Evolutionary conservation across 2,329 filamentous ascomycete genomes (phyloP), one percentile per base, ranked within the genome.

Genomic region (Anthostomella pinea): DNA sequence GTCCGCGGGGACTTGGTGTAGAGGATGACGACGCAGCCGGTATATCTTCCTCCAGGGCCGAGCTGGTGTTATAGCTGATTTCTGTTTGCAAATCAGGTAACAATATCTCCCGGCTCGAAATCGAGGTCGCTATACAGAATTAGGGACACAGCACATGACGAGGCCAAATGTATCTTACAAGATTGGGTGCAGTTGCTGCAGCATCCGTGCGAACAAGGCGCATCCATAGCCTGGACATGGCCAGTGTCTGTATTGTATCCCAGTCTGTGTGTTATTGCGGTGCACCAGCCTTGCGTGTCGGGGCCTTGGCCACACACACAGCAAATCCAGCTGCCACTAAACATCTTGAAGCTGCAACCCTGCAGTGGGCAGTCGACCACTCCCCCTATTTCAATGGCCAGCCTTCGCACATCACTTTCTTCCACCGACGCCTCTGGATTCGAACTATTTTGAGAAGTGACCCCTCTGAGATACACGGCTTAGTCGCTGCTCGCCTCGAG

Each of bases 251-350:
- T 50, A 25, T 57, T 57, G 43, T 45, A 52, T 17, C 51, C 45
- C 41, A 51, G 34, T 32, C 38, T 40, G 11, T 38, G 42, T 30
- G 54, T 56, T 9, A 60, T 55, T 44, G 65, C 66, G 8, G 61
- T 65, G 52, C 75, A 79, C 73, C 73, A 78, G 6, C 73, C 75
- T 41, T 65, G 60, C 2, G 57, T 66, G 49, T 79, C 77, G 14
- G 72, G 69, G 0, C 70, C 71, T 24, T 70, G 63, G 3, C 66
- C 59, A 48, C 75, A 79, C 21, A 63, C 51, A 54, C 75, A 79
- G 46, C 75, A 79, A n/a, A 60, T 67, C 75, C 75, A 78, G 19
- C 56, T 64, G 13, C 71, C 67, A 23, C 65, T 70, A 21, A 73
- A 65, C 30, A 64, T 62, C 37, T 66, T 66, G 56, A 70, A 78